phyloP scores from a whole-genome alignment of 2,329 filamentous ascomycete genomes.

The Chalara sp. region DNA sequence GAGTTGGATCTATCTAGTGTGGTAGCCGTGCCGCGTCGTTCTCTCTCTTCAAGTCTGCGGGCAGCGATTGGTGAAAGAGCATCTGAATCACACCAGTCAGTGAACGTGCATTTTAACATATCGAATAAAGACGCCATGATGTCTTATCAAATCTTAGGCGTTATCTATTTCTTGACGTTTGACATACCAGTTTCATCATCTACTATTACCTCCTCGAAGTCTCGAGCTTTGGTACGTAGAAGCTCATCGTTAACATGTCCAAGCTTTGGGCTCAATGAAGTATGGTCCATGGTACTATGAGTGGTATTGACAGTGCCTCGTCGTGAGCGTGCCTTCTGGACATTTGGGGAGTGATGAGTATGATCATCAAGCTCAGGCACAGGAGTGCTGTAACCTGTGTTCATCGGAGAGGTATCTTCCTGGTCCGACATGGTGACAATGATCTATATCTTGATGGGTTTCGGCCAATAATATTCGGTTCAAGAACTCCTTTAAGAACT shows the following conservation, averaged over 20 bases:
- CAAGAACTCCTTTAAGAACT: too few relatives aligned
- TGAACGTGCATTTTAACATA: too few relatives aligned
- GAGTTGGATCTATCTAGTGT: slow-evolving; percentile 63
- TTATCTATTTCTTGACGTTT: too few relatives aligned
- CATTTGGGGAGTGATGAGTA: slow-evolving; percentile 57
- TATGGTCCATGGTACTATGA: slow-evolving; percentile 40
- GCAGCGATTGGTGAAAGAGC: slow-evolving; percentile 29
- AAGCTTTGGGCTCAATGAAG: slow-evolving; percentile 28
- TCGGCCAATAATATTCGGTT: too few relatives aligned
- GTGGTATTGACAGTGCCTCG: slow-evolving; percentile 71
- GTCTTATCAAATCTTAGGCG: too few relatives aligned
- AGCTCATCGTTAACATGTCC: slow-evolving; percentile 32
- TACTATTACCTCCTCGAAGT: slow-evolving; percentile 80
- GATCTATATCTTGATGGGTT: background rate
- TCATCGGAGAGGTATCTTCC: slow-evolving; percentile 46
- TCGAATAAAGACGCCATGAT: too few relatives aligned
- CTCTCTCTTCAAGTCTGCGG: slow-evolving; percentile 25
- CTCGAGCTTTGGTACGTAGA: slow-evolving; percentile 52
- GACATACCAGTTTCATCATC: slow-evolving; percentile 55
- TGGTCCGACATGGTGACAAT: slow-evolving; percentile 57
- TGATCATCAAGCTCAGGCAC: slow-evolving; percentile 85
- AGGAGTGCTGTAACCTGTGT: slow-evolving; percentile 64
- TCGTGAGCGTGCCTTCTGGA: slow-evolving; percentile 53
- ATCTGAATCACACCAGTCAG: slow-evolving; percentile 20
- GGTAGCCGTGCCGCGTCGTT: slow-evolving; percentile 47